phyloP scores from a whole-genome alignment of 1,139 yeast species.

The Waltiozyma sp. region DNA sequence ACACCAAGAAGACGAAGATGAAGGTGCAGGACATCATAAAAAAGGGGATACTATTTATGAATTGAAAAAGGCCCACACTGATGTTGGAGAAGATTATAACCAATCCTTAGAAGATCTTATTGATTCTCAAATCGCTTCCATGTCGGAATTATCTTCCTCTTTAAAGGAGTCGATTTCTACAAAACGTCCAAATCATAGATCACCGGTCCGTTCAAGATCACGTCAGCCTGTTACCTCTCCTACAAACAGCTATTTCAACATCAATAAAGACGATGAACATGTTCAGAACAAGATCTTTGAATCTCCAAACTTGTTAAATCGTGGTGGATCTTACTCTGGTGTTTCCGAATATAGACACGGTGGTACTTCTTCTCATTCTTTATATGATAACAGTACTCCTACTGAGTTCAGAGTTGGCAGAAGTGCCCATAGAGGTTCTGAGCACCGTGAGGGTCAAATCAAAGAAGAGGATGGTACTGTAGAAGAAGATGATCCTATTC shows the following conservation, averaged over 20 bases:
- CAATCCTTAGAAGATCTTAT: slow-evolving; percentile 17
- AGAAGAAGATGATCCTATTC: slow-evolving; percentile 4
- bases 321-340: slow-evolving; percentile 55
- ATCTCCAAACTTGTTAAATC: slow-evolving; percentile 44
- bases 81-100: too few species aligned
- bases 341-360: slow-evolving; percentile 16
- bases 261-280: background rate
- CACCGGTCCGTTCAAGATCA: slow-evolving; percentile 22
- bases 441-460: slow-evolving; percentile 4
- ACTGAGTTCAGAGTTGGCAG: slow-evolving; percentile 9
- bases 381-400: background rate
- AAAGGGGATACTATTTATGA: slow-evolving; percentile 6
- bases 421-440: slow-evolving; percentile 1
- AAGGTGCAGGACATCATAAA: background rate
- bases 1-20: background rate
- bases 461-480: background rate
- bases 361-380: slow-evolving; percentile 3
- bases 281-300: slow-evolving; percentile 6
- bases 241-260: slow-evolving; percentile 9
- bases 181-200: slow-evolving; percentile 6
- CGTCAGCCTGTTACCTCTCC: background rate
- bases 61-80: slow-evolving; percentile 4
- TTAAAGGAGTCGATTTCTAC: slow-evolving; percentile 11
- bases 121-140: slow-evolving; percentile 19
- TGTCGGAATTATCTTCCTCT: slow-evolving; percentile 12